Evolutionary conservation across 2,329 filamentous ascomycete species (phyloP).

Genomic region (Phaeomoniella chlamydospora): DNA sequence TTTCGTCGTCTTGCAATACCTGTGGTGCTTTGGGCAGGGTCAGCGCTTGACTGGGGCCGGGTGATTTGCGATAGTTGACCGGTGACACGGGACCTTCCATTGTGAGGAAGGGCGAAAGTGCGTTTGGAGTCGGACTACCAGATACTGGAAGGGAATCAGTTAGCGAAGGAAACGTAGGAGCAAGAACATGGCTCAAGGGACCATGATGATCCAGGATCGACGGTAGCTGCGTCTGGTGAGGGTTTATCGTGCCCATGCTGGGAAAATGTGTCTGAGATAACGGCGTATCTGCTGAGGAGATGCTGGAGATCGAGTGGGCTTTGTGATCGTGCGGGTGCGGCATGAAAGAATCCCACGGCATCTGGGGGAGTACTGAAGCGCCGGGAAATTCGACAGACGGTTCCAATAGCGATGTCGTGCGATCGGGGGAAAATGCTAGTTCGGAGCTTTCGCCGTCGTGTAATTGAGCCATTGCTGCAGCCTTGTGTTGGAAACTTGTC

Average conservation of each 20-base stretch:
- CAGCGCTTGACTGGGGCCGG: conserved; percentile 50
- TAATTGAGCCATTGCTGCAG: conserved; percentile 51
- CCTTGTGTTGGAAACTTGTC: conserved; percentile 95
- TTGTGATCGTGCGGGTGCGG: conserved; percentile 59
- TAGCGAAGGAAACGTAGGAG: conserved; percentile 56
- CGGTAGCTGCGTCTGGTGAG: conserved; percentile 49
- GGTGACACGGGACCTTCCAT: conserved; percentile 55
- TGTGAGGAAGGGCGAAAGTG: conserved; percentile 56
- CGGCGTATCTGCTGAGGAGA: conserved; percentile 49
- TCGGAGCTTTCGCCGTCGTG: conserved; percentile 30
- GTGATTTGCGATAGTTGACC: conserved; percentile 55
- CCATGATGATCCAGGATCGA: conserved; percentile 53
- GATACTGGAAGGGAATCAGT: conserved; percentile 57
- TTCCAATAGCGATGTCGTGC: conserved; percentile 55
- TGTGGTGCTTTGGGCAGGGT: conserved; percentile 62
- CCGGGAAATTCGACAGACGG: conserved; percentile 63
- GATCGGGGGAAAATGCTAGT: conserved; percentile 60
- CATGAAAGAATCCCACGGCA: conserved; percentile 86
- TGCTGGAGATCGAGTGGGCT: conserved; percentile 55
- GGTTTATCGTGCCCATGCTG: conserved; percentile 40
- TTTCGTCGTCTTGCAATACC: conserved; percentile 70
- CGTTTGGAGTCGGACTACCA: conserved; percentile 54
- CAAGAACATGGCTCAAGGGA: conserved; percentile 43
- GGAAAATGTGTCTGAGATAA: conserved; percentile 47
- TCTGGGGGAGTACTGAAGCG: conserved; percentile 68